Evolutionary conservation across 495 filamentous ascomycete species (phyloP).

Genomic region (Aspergillus diversus): DNA sequence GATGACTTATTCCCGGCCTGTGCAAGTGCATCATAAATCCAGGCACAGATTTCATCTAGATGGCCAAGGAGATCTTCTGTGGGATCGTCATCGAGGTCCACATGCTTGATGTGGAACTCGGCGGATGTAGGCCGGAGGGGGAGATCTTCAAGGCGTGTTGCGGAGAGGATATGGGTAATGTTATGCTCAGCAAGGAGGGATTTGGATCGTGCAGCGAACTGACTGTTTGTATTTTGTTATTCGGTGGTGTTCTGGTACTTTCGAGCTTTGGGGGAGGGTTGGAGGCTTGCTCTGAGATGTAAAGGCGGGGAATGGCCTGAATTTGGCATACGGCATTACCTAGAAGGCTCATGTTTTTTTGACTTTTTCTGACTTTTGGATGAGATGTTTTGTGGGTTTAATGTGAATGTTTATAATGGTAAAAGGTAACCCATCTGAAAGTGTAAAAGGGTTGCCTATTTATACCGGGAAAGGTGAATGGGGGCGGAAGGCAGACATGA

Average conservation of each 20-base stretch:
- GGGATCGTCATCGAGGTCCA: constrained; percentile 15
- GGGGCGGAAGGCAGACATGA: too few relatives aligned
- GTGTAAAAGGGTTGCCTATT: too few relatives aligned
- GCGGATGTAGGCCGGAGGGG: background rate
- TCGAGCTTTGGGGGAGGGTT: background rate
- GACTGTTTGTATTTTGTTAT: background rate
- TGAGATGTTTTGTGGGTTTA: too few relatives aligned
- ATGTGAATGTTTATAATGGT: too few relatives aligned
- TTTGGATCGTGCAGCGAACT: background rate
- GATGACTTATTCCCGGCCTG: background rate
- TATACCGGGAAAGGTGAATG: too few relatives aligned
- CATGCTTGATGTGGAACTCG: background rate
- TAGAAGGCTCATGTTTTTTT: too few relatives aligned
- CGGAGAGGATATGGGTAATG: constrained; percentile 14
- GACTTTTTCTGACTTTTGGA: too few relatives aligned
- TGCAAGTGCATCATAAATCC: constrained; percentile 1
- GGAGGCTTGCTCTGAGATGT: background rate
- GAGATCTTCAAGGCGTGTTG: constrained; percentile 8
- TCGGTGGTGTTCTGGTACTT: background rate
- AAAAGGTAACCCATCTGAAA: too few relatives aligned
- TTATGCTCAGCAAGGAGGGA: background rate
- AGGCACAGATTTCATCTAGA: constrained; percentile 6
- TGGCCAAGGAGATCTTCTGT: constrained; percentile 9
- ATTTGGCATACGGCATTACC: too few relatives aligned
- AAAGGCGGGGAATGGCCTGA: background rate